Conservation (phyloP, 208 protist species). For the Crithidia thermophila region DNA sequence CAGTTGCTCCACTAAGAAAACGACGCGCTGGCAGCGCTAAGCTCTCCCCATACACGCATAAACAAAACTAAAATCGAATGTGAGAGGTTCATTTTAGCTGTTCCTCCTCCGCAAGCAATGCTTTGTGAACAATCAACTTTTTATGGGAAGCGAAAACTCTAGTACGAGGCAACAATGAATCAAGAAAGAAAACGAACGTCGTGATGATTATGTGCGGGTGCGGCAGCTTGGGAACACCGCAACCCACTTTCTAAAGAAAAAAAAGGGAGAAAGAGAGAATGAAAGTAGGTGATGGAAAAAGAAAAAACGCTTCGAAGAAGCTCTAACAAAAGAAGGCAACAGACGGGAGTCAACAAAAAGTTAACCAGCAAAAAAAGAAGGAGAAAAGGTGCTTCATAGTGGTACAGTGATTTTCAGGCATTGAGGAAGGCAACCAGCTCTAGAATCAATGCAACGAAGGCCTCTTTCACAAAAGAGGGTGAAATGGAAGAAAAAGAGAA, state of each 20-base stretch:
- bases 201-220: not conserved
- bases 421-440: too few species aligned
- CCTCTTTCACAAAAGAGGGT: not conserved
- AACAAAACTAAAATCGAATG: too few species aligned
- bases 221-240: not conserved
- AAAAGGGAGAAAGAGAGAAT: not conserved
- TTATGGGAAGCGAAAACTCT: not conserved
- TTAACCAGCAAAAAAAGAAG: not conserved
- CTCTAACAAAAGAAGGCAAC: not conserved
- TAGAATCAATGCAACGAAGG: too few species aligned
- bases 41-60: too few species aligned
- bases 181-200: not conserved
- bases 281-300: not conserved
- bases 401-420: too few species aligned
- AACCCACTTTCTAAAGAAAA: too few species aligned
- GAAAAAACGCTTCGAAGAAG: not conserved
- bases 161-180: not conserved
- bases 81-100: too few species aligned
- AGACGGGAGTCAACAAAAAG: not conserved
- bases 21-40: too few species aligned
- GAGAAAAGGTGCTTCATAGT: not conserved
- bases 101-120: too few species aligned
- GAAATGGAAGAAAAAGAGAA: constrained; percentile 11
- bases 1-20: too few species aligned
- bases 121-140: too few species aligned